These are phyloP conservation scores for Cutaneotrichosporon sp. DNA, from an alignment of 1,284 basidiomycete species.

Conservation along the genomic window DNA sequence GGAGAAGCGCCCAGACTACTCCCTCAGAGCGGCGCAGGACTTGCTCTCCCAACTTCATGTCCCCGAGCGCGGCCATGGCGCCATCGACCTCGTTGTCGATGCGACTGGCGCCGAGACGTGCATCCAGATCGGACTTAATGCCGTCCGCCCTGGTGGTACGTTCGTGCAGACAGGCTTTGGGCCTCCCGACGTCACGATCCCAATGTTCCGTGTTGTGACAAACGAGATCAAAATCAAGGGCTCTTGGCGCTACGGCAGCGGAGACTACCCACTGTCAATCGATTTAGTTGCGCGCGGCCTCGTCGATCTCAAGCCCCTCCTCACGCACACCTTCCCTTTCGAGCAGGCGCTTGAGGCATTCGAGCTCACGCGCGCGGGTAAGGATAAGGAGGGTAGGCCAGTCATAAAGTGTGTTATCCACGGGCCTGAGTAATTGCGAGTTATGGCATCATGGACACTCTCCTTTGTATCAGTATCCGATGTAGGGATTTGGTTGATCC, in stretches of 20 bases:
- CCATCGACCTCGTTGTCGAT: slow-evolving; percentile 59
- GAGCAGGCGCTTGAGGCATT: slow-evolving; percentile 55
- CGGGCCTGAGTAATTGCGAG: slow-evolving; percentile 44
- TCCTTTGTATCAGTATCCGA: too few species aligned
- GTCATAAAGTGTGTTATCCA: slow-evolving; percentile 49
- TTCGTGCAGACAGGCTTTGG: slow-evolving; percentile 47
- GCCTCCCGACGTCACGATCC: slow-evolving; percentile 42
- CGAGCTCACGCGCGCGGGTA: slow-evolving; percentile 59
- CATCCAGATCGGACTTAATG: slow-evolving; percentile 55
- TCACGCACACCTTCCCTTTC: slow-evolving; percentile 59
- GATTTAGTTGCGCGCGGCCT: slow-evolving; percentile 54
- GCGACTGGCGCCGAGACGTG: slow-evolving; percentile 60
- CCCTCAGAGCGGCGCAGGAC: slow-evolving; percentile 51
- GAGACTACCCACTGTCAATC: slow-evolving; percentile 52
- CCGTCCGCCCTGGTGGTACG: slow-evolving; percentile 56
- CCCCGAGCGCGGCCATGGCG: slow-evolving; percentile 49
- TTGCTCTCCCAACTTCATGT: slow-evolving; percentile 50
- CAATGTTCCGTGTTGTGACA: slow-evolving; percentile 41
- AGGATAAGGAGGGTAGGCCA: slow-evolving; percentile 59
- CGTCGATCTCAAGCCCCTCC: slow-evolving; percentile 54
- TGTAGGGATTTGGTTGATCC: too few species aligned
- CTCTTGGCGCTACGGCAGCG: slow-evolving; percentile 45
- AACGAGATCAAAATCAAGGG: slow-evolving; percentile 47
- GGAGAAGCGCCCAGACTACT: slow-evolving; percentile 53
- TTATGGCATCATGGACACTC: too few species aligned